A percentile compares a stretch with the other conserved stretches of the same genome.
These are phyloP conservation scores for Amaranthus hypochondriacus DNA, from an alignment of 148 eudicot species.

Conservation along the genomic window DNA sequence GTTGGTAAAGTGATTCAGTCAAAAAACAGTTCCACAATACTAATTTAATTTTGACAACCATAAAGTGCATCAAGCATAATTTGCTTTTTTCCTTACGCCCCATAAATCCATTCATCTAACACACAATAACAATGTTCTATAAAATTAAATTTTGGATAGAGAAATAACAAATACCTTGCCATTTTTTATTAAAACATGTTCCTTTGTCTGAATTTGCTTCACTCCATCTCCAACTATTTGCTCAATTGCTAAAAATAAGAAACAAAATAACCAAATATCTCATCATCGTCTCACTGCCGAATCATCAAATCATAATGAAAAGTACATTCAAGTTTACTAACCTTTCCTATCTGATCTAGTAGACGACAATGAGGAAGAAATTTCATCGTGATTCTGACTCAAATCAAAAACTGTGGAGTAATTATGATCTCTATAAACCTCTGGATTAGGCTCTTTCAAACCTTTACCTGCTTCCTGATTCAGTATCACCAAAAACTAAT, in stretches of 20 bases:
- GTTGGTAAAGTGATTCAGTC: background rate
- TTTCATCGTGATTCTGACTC: conserved; percentile 26
- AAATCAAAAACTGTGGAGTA: conserved; percentile 29
- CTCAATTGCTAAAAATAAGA: conserved; percentile 29
- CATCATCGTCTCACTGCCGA: background rate
- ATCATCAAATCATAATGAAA: background rate
- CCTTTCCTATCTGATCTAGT: conserved; percentile 39
- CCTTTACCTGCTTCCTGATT: conserved; percentile 50
- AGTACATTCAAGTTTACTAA: conserved; percentile 28
- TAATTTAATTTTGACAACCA: background rate
- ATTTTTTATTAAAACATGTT: conserved; percentile 21
- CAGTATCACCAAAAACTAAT: conserved; percentile 10
- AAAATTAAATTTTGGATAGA: background rate
- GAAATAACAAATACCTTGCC: conserved; percentile 37
- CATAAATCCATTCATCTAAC: background rate
- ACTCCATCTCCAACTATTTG: conserved; percentile 11
- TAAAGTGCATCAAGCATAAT: background rate
- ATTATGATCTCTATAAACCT: conserved; percentile 64
- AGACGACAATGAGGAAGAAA: conserved; percentile 8
- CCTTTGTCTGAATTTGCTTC: conserved; percentile 25
- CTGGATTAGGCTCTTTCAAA: conserved; percentile 56
- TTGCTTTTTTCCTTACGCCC: background rate
- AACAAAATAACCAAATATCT: conserved; percentile 4
- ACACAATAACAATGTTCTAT: background rate
- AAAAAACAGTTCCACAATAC: background rate